These are phyloP conservation scores for Castanopsis chinensis DNA, from an alignment of 306 rosid species.

Conservation along the genomic window DNA sequence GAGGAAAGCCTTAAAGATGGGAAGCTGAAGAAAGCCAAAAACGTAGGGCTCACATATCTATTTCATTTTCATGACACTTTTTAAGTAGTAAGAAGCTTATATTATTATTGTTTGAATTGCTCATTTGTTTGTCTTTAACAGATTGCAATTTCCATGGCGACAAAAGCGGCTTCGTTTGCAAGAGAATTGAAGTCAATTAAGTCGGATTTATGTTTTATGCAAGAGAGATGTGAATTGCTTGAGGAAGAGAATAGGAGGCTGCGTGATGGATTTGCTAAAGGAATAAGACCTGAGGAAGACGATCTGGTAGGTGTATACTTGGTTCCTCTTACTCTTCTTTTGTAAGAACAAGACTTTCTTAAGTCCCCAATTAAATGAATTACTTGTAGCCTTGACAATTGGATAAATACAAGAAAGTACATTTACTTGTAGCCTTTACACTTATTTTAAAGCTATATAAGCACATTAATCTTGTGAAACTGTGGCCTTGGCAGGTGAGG, in stretches of 20 bases:
- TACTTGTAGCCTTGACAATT: no score
- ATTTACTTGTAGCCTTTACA: no score
- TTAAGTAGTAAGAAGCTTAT: background rate
- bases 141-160: constrained; percentile 92
- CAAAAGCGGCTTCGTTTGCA: constrained; percentile 74
- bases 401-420: no score
- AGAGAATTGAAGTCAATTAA: constrained; percentile 73
- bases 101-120: constrained; percentile 1
- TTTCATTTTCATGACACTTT: background rate
- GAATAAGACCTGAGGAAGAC: constrained; percentile 86
- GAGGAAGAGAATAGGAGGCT: constrained; percentile 90
- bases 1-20: constrained; percentile 37
- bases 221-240: constrained; percentile 67
- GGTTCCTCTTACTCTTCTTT: background rate
- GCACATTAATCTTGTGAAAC: constrained; percentile 2
- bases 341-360: no score
- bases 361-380: no score
- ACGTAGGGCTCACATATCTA: constrained; percentile 41
- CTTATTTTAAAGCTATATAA: background rate
- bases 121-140: constrained; percentile 14
- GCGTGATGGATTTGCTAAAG: constrained; percentile 67
- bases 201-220: constrained; percentile 72
- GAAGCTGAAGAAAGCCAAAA: constrained; percentile 77
- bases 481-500: constrained; percentile 57
- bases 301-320: constrained; percentile 58